A percentile compares a stretch with the other conserved stretches of the same genome.
These are phyloP conservation scores for Chalaropsis thielavioides DNA, from an alignment of 2,329 filamentous ascomycete species.

Conservation along the genomic window DNA sequence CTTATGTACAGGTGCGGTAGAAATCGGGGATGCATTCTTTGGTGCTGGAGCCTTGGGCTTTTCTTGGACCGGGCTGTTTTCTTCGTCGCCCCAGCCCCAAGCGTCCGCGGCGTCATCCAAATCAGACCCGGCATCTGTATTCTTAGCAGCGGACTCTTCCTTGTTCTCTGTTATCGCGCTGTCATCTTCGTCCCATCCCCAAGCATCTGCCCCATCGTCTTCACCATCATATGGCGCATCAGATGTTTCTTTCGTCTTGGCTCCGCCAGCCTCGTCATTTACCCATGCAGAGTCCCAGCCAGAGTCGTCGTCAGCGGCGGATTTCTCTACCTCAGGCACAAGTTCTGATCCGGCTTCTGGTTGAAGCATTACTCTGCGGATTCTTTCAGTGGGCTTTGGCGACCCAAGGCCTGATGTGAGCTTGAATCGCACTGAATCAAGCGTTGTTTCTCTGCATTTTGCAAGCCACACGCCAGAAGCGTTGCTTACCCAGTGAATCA, in stretches of 20 bases:
- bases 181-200: slow-evolving; percentile 65
- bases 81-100: slow-evolving; percentile 76
- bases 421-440: slow-evolving; percentile 58
- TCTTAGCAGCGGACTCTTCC: slow-evolving; percentile 8
- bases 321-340: slow-evolving; percentile 18
- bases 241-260: slow-evolving; percentile 21
- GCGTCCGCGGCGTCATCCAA: slow-evolving; percentile 47
- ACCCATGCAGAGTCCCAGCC: slow-evolving; percentile 77
- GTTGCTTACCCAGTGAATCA: slow-evolving; percentile 67
- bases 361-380: slow-evolving; percentile 70
- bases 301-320: slow-evolving; percentile 32
- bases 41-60: neutral
- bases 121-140: slow-evolving; percentile 20
- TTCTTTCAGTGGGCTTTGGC: slow-evolving; percentile 59
- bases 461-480: slow-evolving; percentile 74
- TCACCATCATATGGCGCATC: slow-evolving; percentile 22
- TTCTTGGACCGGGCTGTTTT: slow-evolving; percentile 22
- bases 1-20: slow-evolving; percentile 19
- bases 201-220: slow-evolving; percentile 48
- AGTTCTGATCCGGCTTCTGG: slow-evolving; percentile 39
- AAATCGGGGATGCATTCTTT: slow-evolving; percentile 15
- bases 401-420: slow-evolving; percentile 50
- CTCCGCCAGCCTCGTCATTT: slow-evolving; percentile 35
- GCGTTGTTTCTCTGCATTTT: slow-evolving; percentile 64
- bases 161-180: slow-evolving; percentile 30